Evolutionary conservation across 495 filamentous ascomycete genomes (phyloP), one percentile per base, ranked within the genome.

Genomic region (Xylaria cubensis): DNA sequence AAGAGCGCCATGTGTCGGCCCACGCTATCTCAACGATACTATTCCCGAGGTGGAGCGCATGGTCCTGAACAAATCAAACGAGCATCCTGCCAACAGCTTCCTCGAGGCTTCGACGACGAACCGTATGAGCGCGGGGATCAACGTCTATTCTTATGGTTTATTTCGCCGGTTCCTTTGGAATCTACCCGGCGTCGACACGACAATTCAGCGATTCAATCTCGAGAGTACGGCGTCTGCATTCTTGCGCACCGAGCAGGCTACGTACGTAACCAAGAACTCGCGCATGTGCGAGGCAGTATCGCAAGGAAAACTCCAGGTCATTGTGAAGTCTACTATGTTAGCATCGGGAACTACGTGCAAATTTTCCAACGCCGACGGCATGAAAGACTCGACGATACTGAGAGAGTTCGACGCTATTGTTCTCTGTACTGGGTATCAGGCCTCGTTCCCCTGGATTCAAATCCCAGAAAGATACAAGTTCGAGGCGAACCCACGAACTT

Each of bases 371-470:
- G 13, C 42, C 42, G 42, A 46, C 42, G 42, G 42, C 42, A 46
- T 13, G 21, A 44, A 21, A 44, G 48, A 64, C 8, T 36, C 70
- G 41, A n/a, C 36, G 13, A 21, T 51, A 32, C 39, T 41, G 24
- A 41, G 44, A 12, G 70, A 69, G 29, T 72, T 67, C 51, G 70
- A 72, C 42, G 70, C 70, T 42, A 41, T 72, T 41, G 63, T 72
- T 21, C 48, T 67, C 29, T 72, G 70, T 51, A 69, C 44, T 17
- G 70, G 70, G 32, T 72, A 70, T 56, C 36, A 26, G 17, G 42
- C 39, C 8, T 67, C 39, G n/a, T 72, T 72, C 70, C 70, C 70
- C 21, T 72, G 70, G 70, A 64, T 72, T 13, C n/a, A 67, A 39
- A 21, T 72, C 55, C 55, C 55, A 9, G 41, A 62, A 53, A 39